These are phyloP conservation scores for Pisolithus orientalis DNA, from an alignment of 768 basidiomycete species.

Conservation along the genomic window DNA sequence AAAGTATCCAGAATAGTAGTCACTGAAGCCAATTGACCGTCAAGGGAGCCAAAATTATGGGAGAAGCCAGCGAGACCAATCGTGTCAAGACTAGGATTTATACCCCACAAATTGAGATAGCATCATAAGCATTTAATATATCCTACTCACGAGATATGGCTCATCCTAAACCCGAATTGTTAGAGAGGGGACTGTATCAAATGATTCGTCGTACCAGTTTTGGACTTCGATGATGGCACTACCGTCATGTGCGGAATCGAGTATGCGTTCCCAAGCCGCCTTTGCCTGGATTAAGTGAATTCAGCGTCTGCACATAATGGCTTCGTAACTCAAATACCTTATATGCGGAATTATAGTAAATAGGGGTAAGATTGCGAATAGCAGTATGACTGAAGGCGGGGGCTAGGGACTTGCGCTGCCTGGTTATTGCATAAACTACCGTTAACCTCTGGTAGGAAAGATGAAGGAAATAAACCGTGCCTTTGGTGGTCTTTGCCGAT, in stretches of 20 bases:
- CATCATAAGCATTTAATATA: neutral
- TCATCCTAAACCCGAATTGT: conserved; percentile 31
- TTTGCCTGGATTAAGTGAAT: conserved; percentile 17
- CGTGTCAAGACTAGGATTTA: conserved; percentile 31
- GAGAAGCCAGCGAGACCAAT: conserved; percentile 42
- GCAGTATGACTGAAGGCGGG: conserved; percentile 38
- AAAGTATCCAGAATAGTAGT: conserved; percentile 21
- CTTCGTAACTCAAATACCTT: conserved; percentile 26
- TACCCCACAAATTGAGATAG: neutral
- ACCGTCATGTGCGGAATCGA: conserved; percentile 17
- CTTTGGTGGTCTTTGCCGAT: conserved; percentile 39
- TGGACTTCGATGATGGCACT: conserved; percentile 42
- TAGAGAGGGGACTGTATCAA: neutral
- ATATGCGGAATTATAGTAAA: conserved; percentile 38
- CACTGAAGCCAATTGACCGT: conserved; percentile 27
- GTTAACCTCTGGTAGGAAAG: conserved; percentile 14
- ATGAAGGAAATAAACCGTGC: neutral
- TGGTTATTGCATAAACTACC: conserved; percentile 1
- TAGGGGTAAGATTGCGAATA: conserved; percentile 28
- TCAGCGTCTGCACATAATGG: neutral
- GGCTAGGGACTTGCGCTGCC: conserved; percentile 33
- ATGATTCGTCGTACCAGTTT: conserved; percentile 28
- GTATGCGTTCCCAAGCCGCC: conserved; percentile 24
- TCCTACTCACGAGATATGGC: conserved; percentile 33
- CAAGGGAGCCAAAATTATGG: conserved; percentile 38